These are phyloP conservation scores for Monosporascus sp. DNA, from an alignment of 2,329 filamentous ascomycete genomes.

Conservation along the genomic window DNA sequence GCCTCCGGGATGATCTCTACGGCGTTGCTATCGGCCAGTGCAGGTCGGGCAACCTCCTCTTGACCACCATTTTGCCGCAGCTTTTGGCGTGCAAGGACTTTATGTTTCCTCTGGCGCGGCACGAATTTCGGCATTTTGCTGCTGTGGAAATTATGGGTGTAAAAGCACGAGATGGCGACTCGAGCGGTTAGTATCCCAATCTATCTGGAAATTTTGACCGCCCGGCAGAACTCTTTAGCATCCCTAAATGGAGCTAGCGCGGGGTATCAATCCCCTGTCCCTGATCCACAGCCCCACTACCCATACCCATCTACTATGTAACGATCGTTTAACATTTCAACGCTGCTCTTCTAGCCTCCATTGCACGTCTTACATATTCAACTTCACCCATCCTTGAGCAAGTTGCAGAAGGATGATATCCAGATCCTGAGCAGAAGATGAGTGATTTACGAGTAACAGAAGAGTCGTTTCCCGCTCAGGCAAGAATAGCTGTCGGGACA, in stretches of 20 bases:
- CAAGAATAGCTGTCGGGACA: slow-evolving; percentile 51
- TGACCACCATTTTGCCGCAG: slow-evolving; percentile 36
- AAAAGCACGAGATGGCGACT: slow-evolving; percentile 3
- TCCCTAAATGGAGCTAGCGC: slow-evolving; percentile 16
- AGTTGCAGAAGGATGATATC: not conserved
- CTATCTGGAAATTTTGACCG: slow-evolving; percentile 24
- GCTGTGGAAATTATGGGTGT: slow-evolving; percentile 3
- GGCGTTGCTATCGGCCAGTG: slow-evolving; percentile 47
- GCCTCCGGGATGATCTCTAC: slow-evolving; percentile 43
- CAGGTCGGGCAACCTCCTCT: slow-evolving; percentile 29
- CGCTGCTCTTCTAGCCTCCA: no score
- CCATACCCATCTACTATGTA: not conserved
- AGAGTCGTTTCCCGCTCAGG: slow-evolving; percentile 63
- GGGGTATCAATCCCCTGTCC: slow-evolving; percentile 8
- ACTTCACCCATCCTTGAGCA: no score
- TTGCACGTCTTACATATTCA: no score
- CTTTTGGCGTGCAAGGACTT: slow-evolving; percentile 59
- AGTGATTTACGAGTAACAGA: slow-evolving; percentile 34
- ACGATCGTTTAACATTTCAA: not conserved
- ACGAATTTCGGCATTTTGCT: slow-evolving; percentile 50
- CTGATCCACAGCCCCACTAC: not conserved
- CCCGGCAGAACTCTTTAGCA: slow-evolving; percentile 22
- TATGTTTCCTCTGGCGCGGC: slow-evolving; percentile 62
- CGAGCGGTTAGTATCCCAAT: not conserved
- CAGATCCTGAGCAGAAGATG: slow-evolving; percentile 27